Conservation (phyloP, 106 monocot species). For the Dendrobium huoshanense region DNA sequence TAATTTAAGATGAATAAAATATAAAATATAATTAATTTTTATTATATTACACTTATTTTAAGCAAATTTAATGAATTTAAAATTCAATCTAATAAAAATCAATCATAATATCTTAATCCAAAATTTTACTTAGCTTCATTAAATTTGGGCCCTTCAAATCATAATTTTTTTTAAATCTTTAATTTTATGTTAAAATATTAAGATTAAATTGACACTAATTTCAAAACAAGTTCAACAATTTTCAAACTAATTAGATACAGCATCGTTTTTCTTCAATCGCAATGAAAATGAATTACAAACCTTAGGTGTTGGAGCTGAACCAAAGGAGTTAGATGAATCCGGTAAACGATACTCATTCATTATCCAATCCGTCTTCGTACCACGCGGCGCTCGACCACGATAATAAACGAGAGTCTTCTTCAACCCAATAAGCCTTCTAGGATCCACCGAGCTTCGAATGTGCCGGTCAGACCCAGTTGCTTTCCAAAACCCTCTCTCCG, state of each 20-base stretch:
- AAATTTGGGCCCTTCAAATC: background rate
- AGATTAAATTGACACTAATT: background rate
- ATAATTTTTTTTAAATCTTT: no score
- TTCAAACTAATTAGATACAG: no score
- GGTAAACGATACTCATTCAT: conserved; percentile 71
- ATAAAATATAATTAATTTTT: no score
- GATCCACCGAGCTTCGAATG: conserved; percentile 27
- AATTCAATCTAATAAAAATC: background rate
- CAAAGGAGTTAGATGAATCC: background rate
- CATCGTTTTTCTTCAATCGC: background rate
- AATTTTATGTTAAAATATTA: no score
- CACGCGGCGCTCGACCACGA: conserved; percentile 51
- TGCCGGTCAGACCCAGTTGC: conserved; percentile 45
- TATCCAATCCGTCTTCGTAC: conserved; percentile 64
- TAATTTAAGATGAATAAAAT: no score
- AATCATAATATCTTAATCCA: no score
- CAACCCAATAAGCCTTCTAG: conserved; percentile 32
- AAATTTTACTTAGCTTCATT: no score
- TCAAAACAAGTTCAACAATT: background rate
- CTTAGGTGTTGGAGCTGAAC: background rate
- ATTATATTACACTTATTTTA: background rate
- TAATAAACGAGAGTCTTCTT: conserved; percentile 84
- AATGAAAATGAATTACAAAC: conserved; percentile 10
- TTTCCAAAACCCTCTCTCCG: conserved; percentile 53
- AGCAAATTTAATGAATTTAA: background rate